Base-by-base conservation (phyloP, 768 basidiomycete species). In the Strobilomyces dryophilus region DNA sequence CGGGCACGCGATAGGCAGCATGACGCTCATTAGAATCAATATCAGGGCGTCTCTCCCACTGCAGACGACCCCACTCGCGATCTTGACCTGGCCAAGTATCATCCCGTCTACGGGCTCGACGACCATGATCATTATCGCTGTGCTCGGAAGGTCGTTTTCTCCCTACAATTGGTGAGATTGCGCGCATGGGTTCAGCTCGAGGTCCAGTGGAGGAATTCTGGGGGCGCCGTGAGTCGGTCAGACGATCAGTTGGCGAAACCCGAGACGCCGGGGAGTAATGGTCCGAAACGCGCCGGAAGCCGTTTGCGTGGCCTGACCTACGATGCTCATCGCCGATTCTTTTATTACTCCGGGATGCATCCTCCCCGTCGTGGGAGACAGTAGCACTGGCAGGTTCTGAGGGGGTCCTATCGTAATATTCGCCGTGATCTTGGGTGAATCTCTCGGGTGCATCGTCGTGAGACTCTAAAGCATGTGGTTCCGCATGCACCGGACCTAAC, bases 71-170 rank as follows among this genome's bases (percentile, higher is more conserved):
- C 42, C 47, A 27, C 8, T 55, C 45, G 20, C 36, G 32, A 43
- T 59, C 58, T 44, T 45, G 48, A 29, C 61, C 47, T 5, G 31
- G 26, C 67, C 64, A 61, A 27, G 11, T 27, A 55, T 66, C 57
- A 29, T 26, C 53, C 34, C 69, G 65, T 46, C 59, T 68, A 20
- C 68, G 66, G 1, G 42, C 54, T 48, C 64, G 57, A 40, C 46
- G 57, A 37, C 39, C 43, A 29, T 59, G 31, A 9, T 70, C 64
- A 48, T 54, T 55, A n/a, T 68, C 57, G 31, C 29, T 40, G 12
- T 44, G 50, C 34, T 70, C 67, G 6, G 35, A 43, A 31, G 59
- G 49, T 35, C 68, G 57, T 43, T 69, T 68, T 37, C 39, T 64
- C 32, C 59, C 58, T 2, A 31, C 21, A 10, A 21, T 49, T 4